Conservation (phyloP, 768 basidiomycete genomes). For the Boletus sp. region DNA sequence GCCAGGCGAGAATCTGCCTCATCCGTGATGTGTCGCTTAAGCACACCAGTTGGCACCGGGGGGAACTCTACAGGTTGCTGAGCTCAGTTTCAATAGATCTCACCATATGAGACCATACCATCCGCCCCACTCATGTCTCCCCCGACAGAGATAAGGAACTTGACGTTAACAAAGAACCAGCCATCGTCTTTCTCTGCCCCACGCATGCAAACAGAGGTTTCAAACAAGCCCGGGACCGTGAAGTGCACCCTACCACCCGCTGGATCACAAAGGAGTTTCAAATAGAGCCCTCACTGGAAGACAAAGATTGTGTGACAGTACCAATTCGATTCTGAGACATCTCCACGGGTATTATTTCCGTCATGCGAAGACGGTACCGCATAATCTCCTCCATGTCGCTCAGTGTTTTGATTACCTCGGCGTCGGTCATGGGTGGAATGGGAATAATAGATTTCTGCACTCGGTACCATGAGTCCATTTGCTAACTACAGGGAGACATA, state of each 20-base stretch:
- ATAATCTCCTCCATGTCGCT: slow-evolving; percentile 73
- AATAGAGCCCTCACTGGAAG: slow-evolving; percentile 8
- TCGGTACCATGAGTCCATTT: slow-evolving; percentile 21
- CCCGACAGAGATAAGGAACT: slow-evolving; percentile 69
- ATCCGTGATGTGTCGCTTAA: slow-evolving; percentile 65
- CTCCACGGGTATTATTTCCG: slow-evolving; percentile 78
- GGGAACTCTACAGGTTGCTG: slow-evolving; percentile 58
- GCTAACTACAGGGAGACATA: slow-evolving; percentile 10
- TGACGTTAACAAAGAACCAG: slow-evolving; percentile 83
- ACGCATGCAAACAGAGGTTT: slow-evolving; percentile 67
- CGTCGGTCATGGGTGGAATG: slow-evolving; percentile 61
- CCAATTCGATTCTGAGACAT: slow-evolving; percentile 71
- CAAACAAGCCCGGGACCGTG: slow-evolving; percentile 67
- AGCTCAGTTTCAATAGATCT: neutral
- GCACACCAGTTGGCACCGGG: slow-evolving; percentile 55
- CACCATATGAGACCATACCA: slow-evolving; percentile 39
- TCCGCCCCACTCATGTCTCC: slow-evolving; percentile 72
- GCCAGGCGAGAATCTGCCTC: slow-evolving; percentile 70
- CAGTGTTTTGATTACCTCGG: slow-evolving; percentile 62
- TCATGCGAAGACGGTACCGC: slow-evolving; percentile 72
- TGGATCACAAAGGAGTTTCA: slow-evolving; percentile 31
- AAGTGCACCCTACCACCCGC: slow-evolving; percentile 80
- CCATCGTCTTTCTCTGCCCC: slow-evolving; percentile 67
- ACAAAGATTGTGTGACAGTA: slow-evolving; percentile 33
- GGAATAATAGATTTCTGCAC: slow-evolving; percentile 68